Evolutionary conservation across 768 basidiomycete species (phyloP), one percentile per base, ranked within the genome.

Genomic region (Xerocomellus intermedius): DNA sequence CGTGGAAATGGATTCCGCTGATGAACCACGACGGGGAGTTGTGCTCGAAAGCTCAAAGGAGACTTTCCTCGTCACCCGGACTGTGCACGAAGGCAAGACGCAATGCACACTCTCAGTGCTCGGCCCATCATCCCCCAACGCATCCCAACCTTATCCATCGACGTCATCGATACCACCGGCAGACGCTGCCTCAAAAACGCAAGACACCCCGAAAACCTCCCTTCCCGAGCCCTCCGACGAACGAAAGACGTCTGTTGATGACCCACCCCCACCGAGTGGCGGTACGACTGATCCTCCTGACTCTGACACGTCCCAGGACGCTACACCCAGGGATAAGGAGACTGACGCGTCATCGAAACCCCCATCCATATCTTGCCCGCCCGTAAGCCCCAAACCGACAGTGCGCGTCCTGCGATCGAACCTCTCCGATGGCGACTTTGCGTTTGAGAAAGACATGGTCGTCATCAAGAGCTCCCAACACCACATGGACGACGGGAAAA

Each of bases 1-100:
- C 1, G 48, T 56, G 3, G 55, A 59, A 2, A 55, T 43, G 56
- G 57, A 56, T n/a, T 19, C 57, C 1, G 51, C 21, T 5, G 60
- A 62, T 3, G 62, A 64, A 0, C 8, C 42, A 22, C 42, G 32
- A 30, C 48, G 42, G 33, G 66, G 67, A 5, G 21, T 70, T 24
- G 57, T 72, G 21, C 60, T 70, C 16, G 69, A 70, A 37, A 60
- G 66, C 43, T 38, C 58, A 2, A 51, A 47, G 37, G 66, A 63
- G 24, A 61, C 66, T 0, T 70, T 56, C 22, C 59, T 70, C 43
- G 22, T 70, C 33, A 57, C 64, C 16, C 52, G 48, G 38, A 44
- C 17, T 13, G 41, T 42, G 45, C 50, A 42, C 38, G 48, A 56
- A 9, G 59, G 55, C 33, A 50, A 58, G 26, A 32, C 37, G 14